Base-by-base conservation (phyloP, 176 grass and related monocot genomes). In the Paspalum notatum region DNA sequence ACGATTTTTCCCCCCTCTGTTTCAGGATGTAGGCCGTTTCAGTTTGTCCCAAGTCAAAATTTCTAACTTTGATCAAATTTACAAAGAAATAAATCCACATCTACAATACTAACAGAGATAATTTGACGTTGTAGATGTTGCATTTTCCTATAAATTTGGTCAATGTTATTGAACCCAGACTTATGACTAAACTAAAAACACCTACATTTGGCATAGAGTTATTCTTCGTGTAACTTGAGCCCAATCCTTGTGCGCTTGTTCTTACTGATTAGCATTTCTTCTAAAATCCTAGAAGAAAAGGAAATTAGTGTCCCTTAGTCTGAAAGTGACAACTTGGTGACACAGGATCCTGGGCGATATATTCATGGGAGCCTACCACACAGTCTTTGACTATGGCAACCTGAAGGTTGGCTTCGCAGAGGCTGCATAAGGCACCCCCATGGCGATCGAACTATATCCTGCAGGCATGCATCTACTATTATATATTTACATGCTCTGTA, bases 291-390 rank as follows among this genome's bases (percentile, higher is more conserved):
- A 4, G 40, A 73, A 49, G 9, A 43, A 80, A 48, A 59, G 12
- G 4, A 55, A 59, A 69, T 67, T 53, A n/a, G 4, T 62, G 47
- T 39, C 37, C 65, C 12, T 66, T 7, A 12, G 13, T 76, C 45
- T 80, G 66, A 62, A 56, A 42, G 3, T 45, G 22, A 56, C 21
- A 41, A 61, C 0, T 59, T 64, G 56, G 0, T 72, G 32, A 14
- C 51, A 46, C 82, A 98, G 92, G 92, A 95, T 98, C 22, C 80
- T 98, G 81, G 95, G 95, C 9, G 92, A 95, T 76, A 69, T 98
- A 49, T 95, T 98, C 81, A 98, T 98, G 95, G 95, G 92, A 87
- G 90, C 66, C 43, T 98, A 95, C 58, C 92, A 95, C 79, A 98
- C 95, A 1, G 92, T 98, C 17, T 98, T 95, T 37, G 92, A 98